Evolutionary conservation across 2,329 filamentous ascomycete species (phyloP), one percentile per base, ranked within the genome.

Genomic region (Stagonosporopsis rhizophila): DNA sequence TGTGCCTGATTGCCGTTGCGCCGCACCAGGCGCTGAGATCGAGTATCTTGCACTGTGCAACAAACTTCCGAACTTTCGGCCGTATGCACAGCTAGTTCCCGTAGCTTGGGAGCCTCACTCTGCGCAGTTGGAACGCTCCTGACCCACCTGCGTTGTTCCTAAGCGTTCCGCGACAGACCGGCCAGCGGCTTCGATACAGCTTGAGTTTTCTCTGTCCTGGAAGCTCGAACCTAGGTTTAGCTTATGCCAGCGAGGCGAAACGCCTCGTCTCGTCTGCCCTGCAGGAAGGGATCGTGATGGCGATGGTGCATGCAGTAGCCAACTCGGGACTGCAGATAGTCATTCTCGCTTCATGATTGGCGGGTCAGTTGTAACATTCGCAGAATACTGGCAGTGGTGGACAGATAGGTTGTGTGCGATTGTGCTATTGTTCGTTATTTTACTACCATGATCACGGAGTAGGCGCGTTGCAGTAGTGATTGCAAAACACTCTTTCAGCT

Each of bases 41-140:
- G 38, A 23, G 14, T n/a, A 32, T 14, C 6, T 20, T 38, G 17
- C n/a, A n/a, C n/a, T n/a, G n/a, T n/a, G n/a, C 27, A 12, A n/a
- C 23, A 25, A 25, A 25, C 20, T 14, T 19, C n/a, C 12, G 28
- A 37, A 35, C 6, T 15, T 12, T 27, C 38, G 38, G 25, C 28
- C 17, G 15, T 9, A 9, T 22, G 38, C 32, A 39, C 11, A 15
- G n/a, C 41, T 27, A 5, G 37, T 30, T 46, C 52, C 42, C 46
- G 41, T 23, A 30, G 9, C 12, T 4, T 45, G 34, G 23, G 22
- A 46, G 52, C 53, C 47, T 56, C 47, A 42, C 25, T 30, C 25
- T 46, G 14, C 34, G n/a, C 19, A 4, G 12, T 30, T 8, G 20
- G 19, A 38, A 20, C 35, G 35, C 19, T 37, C 35, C 35, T 37